A percentile compares a stretch with the other conserved stretches of the same genome.
Evolutionary conservation across 352 stramenopile genomes (phyloP).

Genomic region (Phytophthora crassamura): DNA sequence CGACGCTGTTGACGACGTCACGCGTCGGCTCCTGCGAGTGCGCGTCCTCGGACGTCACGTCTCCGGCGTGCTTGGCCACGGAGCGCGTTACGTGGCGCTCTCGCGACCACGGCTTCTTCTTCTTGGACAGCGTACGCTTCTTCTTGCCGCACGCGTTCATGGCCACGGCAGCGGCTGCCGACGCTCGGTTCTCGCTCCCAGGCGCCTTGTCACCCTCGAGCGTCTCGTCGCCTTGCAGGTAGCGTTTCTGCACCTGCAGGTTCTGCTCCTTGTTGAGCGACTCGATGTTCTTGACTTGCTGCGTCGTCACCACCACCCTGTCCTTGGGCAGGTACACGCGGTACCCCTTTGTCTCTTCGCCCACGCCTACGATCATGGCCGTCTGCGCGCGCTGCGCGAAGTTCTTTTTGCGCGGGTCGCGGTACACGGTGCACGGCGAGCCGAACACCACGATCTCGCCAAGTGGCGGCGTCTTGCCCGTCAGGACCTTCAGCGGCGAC

Average conservation of each 20-base stretch:
- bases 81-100: neutral
- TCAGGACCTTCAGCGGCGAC: conserved; percentile 16
- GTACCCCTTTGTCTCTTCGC: conserved; percentile 24
- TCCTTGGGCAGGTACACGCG: conserved; percentile 23
- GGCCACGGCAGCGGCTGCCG: neutral
- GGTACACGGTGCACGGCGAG: conserved; percentile 5
- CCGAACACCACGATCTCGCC: conserved; percentile 15
- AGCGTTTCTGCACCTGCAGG: neutral
- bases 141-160: neutral
- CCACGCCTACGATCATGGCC: conserved; percentile 15
- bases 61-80: neutral
- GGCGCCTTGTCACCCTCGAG: no score
- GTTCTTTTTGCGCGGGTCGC: conserved; percentile 12
- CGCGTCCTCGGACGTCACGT: neutral
- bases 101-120: conserved; percentile 3
- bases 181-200: neutral
- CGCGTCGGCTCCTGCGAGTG: neutral
- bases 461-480: neutral
- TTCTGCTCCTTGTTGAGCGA: conserved; percentile 5
- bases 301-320: conserved; percentile 8
- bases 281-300: conserved; percentile 3
- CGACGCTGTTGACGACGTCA: neutral
- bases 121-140: neutral
- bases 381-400: neutral
- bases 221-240: neutral